Conservation (phyloP, 805 yeast genomes). For the Henningerozyma blattae region DNA sequence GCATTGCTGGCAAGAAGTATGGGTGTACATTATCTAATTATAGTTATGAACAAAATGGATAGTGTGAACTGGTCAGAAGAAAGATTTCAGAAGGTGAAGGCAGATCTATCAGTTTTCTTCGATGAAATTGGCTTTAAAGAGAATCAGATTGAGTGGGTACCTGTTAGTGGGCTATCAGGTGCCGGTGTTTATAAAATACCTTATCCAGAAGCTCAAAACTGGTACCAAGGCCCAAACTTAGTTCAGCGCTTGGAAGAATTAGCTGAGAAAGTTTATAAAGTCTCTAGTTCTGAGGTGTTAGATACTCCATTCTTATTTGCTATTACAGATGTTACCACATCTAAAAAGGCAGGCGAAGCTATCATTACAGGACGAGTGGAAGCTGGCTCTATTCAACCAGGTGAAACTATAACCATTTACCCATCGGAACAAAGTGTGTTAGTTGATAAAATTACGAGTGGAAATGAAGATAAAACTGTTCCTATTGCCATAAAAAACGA, state of each 20-base stretch:
- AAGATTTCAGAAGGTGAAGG: constrained; percentile 84
- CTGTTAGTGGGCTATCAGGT: constrained; percentile 94
- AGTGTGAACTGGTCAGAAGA: constrained; percentile 89
- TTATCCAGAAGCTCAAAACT: constrained; percentile 39
- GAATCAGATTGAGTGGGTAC: constrained; percentile 79
- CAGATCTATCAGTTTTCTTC: constrained; percentile 62
- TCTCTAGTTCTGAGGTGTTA: constrained; percentile 14
- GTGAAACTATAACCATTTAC: constrained; percentile 46
- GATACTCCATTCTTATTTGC: constrained; percentile 42
- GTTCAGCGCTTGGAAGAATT: constrained; percentile 64
- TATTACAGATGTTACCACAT: constrained; percentile 48
- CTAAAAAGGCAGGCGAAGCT: constrained; percentile 37
- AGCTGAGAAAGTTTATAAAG: constrained; percentile 9
- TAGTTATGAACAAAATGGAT: constrained; percentile 81
- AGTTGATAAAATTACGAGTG: constrained; percentile 27
- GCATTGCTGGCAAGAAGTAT: constrained; percentile 92
- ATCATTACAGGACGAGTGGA: constrained; percentile 52
- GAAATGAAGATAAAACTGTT: constrained; percentile 10
- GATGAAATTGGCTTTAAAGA: constrained; percentile 77
- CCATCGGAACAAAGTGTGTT: constrained; percentile 35
- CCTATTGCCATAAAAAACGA: constrained; percentile 42
- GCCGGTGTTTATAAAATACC: constrained; percentile 86
- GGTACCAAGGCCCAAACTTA: constrained; percentile 86
- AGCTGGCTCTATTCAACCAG: constrained; percentile 58
- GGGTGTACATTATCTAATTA: constrained; percentile 83